Base-by-base conservation (phyloP, 2,329 filamentous ascomycete species). In the Verticillium dahliae region DNA sequence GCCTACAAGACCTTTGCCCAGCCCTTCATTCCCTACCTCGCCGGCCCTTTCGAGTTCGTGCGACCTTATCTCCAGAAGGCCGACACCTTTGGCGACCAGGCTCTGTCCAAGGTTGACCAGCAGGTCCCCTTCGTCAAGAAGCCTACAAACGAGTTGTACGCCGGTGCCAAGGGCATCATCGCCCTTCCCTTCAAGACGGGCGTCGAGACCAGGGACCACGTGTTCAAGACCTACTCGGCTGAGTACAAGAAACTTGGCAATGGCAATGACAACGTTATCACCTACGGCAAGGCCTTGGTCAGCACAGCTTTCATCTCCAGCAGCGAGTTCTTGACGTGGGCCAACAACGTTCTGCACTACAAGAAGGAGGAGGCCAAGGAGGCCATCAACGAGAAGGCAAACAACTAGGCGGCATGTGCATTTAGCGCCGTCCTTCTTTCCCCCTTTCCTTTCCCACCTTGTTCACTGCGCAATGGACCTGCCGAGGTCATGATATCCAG, bases 51-150 rank as follows among this genome's bases (percentile, higher is more conserved):
- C 79, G 82, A 85, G 71, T 95, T 91, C 74, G 84, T 96, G 65
- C 87, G 88, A 59, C 93, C 94, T 1, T 97, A 97, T 76, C 84
- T 96, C 67, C 81, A 86, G 73, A 91, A 88, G 75, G 93, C 88
- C 71, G 95, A 98, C 74, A 78, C 85, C 62, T 77, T 96, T 59
- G 90, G 89, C 67, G 87, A 92, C 75, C 81, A 85, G 73, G 85
- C 88, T n/a, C 81, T 94, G 66, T 79, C 76, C 69, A 85, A 83
- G 70, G 79, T 94, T 68, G 90, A 94, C 67, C 77, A 85, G 73
- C 84, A 80, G 65, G 89, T 92, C 73, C 90, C 90, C 59, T 81
- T 84, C 63, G 82, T 94, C 73, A 91, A 89, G 80, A 89, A 92
- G 77, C 86, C 90, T 58, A 90, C 90, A 33, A 80, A 83, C 66